Conservation (phyloP, 2,329 filamentous ascomycete genomes). For the Calonectria pauciramosa region DNA sequence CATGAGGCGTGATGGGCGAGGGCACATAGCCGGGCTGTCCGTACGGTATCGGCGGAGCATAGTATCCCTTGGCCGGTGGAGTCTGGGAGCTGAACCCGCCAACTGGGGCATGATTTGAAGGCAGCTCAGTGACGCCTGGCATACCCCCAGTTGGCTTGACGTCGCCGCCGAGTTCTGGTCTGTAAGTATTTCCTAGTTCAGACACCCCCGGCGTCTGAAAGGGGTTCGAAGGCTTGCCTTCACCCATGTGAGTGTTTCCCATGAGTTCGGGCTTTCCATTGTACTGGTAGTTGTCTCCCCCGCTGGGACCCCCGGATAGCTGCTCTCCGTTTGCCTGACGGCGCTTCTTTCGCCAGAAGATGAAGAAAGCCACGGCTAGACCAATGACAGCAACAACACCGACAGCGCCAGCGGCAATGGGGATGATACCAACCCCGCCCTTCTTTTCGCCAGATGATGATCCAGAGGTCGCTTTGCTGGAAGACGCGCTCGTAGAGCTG, state of each 20-base stretch:
- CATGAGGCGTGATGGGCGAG: conserved; percentile 36
- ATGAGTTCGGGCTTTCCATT: conserved; percentile 52
- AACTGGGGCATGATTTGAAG: conserved; percentile 40
- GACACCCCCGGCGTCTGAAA: conserved; percentile 27
- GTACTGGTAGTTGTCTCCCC: conserved; percentile 33
- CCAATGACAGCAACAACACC: conserved; percentile 43
- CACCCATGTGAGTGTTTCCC: conserved; percentile 30
- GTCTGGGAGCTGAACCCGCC: conserved; percentile 45
- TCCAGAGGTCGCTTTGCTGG: conserved; percentile 7
- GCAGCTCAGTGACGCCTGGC: conserved; percentile 36
- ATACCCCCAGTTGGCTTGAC: conserved; percentile 25
- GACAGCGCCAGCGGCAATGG: conserved; percentile 52
- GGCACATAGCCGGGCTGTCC: conserved; percentile 32
- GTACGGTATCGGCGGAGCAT: conserved; percentile 25
- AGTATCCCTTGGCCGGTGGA: conserved; percentile 29
- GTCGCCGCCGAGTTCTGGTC: conserved; percentile 40
- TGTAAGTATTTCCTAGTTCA: conserved; percentile 44
- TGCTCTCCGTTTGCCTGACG: conserved; percentile 43
- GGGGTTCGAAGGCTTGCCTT: conserved; percentile 10
- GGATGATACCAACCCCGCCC: conserved; percentile 41
- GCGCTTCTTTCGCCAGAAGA: conserved; percentile 55
- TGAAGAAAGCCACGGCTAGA: conserved; percentile 48
- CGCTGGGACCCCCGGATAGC: conserved; percentile 27
- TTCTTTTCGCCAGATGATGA: conserved; percentile 26
- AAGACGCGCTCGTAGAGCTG: not conserved